Percentiles rank a stretch among this genome's conserved stretches.
These are phyloP conservation scores for Kwoniella sp. DNA, from an alignment of 768 basidiomycete genomes.

Conservation along the genomic window DNA sequence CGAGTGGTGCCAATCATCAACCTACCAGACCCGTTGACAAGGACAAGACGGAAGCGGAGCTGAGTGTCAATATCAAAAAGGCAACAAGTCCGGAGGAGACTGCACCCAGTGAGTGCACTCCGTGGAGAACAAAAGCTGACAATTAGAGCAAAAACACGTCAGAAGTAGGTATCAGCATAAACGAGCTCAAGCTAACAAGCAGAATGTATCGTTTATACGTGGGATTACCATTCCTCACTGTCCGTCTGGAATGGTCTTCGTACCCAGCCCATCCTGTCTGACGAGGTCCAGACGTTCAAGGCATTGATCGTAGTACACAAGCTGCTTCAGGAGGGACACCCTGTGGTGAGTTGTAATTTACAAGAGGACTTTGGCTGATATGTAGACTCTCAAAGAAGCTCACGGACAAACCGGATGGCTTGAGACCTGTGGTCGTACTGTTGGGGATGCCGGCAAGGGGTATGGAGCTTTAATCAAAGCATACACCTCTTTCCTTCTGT, in stretches of 20 bases:
- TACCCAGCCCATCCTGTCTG: conserved; percentile 93
- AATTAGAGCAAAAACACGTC: conserved; percentile 87
- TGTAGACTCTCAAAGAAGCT: conserved; percentile 90
- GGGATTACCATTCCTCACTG: conserved; percentile 97
- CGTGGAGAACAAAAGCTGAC: conserved; percentile 3
- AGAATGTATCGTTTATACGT: conserved; percentile 99
- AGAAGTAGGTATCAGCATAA: conserved; percentile 65
- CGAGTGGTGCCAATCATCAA: conserved; percentile 63
- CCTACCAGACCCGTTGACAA: conserved; percentile 97
- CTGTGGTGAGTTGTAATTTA: conserved; percentile 65
- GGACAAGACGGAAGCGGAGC: conserved; percentile 93
- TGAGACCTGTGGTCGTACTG: conserved; percentile 91
- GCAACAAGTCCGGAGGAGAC: conserved; percentile 92
- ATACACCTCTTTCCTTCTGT: conserved; percentile 92
- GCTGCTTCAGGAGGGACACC: conserved; percentile 95
- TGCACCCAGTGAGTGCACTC: conserved; percentile 66
- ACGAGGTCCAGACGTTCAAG: conserved; percentile 98
- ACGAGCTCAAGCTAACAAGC: conserved; percentile 18
- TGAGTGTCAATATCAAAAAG: conserved; percentile 95
- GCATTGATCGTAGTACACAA: conserved; percentile 97
- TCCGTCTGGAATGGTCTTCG: conserved; percentile 97
- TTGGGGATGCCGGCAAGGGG: conserved; percentile 79
- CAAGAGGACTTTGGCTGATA: conserved; percentile 9
- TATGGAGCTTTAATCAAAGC: conserved; percentile 91
- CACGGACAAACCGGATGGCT: conserved; percentile 97